Conservation (phyloP, 106 monocot species). For the Alisma plantagoaquatica region DNA sequence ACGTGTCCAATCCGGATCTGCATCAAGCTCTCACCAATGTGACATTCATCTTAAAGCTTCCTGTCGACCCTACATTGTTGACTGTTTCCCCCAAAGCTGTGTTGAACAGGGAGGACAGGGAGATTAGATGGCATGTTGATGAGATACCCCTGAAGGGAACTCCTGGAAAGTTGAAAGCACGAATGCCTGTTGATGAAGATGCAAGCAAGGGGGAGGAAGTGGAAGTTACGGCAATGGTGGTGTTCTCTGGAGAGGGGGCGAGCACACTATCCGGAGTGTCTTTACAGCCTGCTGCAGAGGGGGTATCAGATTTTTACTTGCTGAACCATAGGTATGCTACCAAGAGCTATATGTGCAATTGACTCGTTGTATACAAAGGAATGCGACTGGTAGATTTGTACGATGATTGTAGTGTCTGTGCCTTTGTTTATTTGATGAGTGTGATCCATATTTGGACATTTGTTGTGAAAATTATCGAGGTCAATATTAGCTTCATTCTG, state of each 20-base stretch:
- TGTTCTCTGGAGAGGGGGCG: conserved; percentile 45
- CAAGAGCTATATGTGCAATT: conserved; percentile 72
- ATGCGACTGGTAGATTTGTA: too few relatives aligned
- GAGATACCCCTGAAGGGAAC: conserved; percentile 65
- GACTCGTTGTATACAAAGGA: too few relatives aligned
- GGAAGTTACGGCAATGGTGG: conserved; percentile 60
- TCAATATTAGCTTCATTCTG: too few relatives aligned
- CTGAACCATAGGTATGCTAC: conserved; percentile 60
- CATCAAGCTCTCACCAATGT: conserved; percentile 52
- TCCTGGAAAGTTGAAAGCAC: conserved; percentile 50
- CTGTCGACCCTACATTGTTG: conserved; percentile 75
- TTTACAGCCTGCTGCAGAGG: conserved; percentile 52
- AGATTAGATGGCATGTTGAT: conserved; percentile 73
- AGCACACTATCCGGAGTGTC: conserved; percentile 68
- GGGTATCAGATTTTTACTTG: conserved; percentile 54
- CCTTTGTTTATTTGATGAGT: too few relatives aligned
- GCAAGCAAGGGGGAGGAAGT: conserved; percentile 47
- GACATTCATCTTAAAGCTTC: conserved; percentile 81
- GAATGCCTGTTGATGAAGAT: conserved; percentile 92
- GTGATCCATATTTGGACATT: too few relatives aligned
- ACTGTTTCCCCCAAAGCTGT: conserved; percentile 83
- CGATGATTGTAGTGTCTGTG: too few relatives aligned
- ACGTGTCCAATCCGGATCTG: conserved; percentile 65
- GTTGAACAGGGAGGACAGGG: conserved; percentile 57
- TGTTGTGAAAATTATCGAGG: too few relatives aligned